Conservation (phyloP, 2,329 filamentous ascomycete species). For the Lasiodiplodia sp. region DNA sequence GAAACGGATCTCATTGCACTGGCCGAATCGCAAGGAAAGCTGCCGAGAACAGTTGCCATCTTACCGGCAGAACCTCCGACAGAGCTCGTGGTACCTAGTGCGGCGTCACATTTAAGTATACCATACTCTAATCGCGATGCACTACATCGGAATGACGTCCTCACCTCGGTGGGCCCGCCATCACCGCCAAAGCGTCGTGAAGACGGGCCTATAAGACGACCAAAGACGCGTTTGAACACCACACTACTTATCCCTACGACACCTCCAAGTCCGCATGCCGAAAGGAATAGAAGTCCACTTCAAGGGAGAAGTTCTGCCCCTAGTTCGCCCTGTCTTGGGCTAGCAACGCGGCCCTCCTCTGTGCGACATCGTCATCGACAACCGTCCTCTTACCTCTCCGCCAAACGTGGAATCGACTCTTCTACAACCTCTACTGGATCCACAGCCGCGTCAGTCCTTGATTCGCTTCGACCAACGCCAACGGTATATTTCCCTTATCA, state of each 20-base stretch:
- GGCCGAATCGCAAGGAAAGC: not conserved
- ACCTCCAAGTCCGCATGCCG: not conserved
- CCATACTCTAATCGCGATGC: not conserved
- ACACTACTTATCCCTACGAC: slow-evolving; percentile 1
- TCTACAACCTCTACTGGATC: not conserved
- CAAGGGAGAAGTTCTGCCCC: not conserved
- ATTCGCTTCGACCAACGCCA: not conserved
- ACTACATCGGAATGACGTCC: not conserved
- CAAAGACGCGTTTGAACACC: not conserved
- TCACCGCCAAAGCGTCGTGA: not conserved
- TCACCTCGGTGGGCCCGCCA: not conserved
- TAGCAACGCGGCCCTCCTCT: not conserved
- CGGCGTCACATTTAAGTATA: not conserved
- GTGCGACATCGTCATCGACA: slow-evolving; percentile 7
- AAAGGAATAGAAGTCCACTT: not conserved
- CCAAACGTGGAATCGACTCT: not conserved
- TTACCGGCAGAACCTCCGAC: not conserved
- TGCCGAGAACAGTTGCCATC: not conserved
- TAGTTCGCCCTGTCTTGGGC: not conserved
- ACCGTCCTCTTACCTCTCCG: slow-evolving; percentile 17
- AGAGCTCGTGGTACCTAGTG: not conserved
- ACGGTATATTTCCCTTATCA: slow-evolving; percentile 17
- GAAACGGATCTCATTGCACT: not conserved
- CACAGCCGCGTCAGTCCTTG: not conserved
- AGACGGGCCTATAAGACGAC: not conserved